Percentiles rank a stretch among this genome's conserved stretches.
These are phyloP conservation scores for Mercurialis annua DNA, from an alignment of 345 rosid species.

Conservation along the genomic window DNA sequence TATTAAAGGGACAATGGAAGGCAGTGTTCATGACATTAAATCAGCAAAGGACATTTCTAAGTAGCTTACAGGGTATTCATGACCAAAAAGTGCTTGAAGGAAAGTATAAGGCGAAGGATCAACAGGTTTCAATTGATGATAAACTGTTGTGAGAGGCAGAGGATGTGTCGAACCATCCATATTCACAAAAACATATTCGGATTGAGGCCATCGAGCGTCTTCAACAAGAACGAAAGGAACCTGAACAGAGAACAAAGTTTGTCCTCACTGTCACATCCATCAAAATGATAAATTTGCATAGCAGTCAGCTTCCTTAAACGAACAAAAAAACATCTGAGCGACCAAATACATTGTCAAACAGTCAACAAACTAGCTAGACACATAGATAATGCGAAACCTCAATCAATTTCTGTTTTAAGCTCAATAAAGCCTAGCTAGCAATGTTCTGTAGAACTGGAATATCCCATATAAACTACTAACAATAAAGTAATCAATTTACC, in stretches of 20 bases:
- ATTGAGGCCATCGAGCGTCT: slow-evolving; percentile 40
- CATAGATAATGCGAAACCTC: background rate
- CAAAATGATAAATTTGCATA: background rate
- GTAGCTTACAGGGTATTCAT: slow-evolving; percentile 61
- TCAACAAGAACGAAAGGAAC: slow-evolving; percentile 82
- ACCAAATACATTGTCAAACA: background rate
- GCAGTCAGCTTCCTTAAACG: background rate
- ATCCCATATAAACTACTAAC: slow-evolving; percentile 1
- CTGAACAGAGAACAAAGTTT: slow-evolving; percentile 31
- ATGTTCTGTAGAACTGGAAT: background rate
- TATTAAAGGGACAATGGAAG: background rate
- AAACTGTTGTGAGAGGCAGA: slow-evolving; percentile 80
- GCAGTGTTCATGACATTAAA: background rate
- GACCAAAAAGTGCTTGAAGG: slow-evolving; percentile 80
- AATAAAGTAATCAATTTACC: slow-evolving; percentile 35
- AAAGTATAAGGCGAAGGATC: slow-evolving; percentile 74
- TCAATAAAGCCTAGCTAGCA: background rate
- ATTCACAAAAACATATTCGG: slow-evolving; percentile 56
- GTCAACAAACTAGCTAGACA: background rate
- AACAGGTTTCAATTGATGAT: slow-evolving; percentile 65
- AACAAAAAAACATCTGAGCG: background rate
- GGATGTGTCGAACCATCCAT: slow-evolving; percentile 73
- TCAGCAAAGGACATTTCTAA: background rate
- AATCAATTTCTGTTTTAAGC: background rate
- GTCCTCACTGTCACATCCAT: background rate